A percentile compares a stretch with the other conserved stretches of the same genome.
phyloP scores from a whole-genome alignment of 2,329 filamentous ascomycete genomes.

The Periconia digitata region DNA sequence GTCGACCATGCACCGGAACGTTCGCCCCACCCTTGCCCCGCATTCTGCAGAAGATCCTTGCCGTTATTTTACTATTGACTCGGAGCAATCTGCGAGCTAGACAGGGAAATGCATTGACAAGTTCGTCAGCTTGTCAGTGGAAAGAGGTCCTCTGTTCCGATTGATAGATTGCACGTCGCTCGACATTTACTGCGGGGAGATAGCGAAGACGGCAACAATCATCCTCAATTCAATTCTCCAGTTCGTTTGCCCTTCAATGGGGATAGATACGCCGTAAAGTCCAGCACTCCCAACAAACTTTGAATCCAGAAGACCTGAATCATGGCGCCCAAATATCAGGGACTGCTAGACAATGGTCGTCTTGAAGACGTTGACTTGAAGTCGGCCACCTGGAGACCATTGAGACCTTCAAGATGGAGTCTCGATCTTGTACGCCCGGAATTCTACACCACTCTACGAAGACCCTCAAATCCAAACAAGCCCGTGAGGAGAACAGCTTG shows the following conservation, averaged over 20 bases:
- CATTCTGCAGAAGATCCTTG: constrained; percentile 5
- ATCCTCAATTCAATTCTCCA: neutral
- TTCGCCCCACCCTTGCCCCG: constrained; percentile 6
- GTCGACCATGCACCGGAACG: too few species aligned
- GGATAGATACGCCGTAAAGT: too few species aligned
- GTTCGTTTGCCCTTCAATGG: neutral
- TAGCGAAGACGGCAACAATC: neutral
- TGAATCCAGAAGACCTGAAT: neutral
- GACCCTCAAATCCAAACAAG: constrained; percentile 22
- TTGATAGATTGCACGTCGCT: neutral
- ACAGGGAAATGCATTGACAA: neutral
- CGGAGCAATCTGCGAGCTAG: neutral
- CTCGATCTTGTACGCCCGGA: constrained; percentile 34
- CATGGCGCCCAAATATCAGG: constrained; percentile 34
- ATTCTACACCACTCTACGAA: constrained; percentile 22
- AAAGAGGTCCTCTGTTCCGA: neutral
- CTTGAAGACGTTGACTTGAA: constrained; percentile 28
- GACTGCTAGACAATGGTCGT: constrained; percentile 26
- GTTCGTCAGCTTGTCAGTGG: neutral
- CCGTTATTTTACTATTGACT: neutral
- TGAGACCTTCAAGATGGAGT: constrained; percentile 29
- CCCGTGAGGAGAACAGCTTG: constrained; percentile 32
- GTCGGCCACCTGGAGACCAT: constrained; percentile 29
- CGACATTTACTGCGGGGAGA: neutral
- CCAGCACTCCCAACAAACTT: too few species aligned